Evolutionary conservation across 1,284 basidiomycete species (phyloP), one percentile per base, ranked within the genome.

Genomic region (Ganoderma boninense): DNA sequence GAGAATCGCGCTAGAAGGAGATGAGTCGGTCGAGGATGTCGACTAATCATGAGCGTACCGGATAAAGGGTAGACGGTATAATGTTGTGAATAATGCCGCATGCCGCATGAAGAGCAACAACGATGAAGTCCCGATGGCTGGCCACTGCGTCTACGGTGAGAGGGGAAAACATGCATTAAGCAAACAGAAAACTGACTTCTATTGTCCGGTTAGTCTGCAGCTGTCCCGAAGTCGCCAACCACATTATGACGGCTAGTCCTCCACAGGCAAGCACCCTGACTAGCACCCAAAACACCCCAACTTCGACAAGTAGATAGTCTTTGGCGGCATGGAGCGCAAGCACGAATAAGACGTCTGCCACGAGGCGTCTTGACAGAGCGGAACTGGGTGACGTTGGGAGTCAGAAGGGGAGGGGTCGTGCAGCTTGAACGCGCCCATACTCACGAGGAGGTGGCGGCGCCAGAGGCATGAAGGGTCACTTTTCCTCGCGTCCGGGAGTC

Each of bases 281-380:
- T 40, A 91, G 83, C 26, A 92, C 83, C 93, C 92, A 93, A 77
- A 93, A 91, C 7, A 91, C 87, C 14, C 90, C 90, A 26, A 90
- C 85, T 79, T 92, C 89, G 62, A 86, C 83, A 62, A 94, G 80
- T 3, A 93, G 79, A 82, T 87, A 89, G 74, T 90, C 90, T 80
- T 91, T 92, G 54, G 87, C 84, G 2, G 87, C 85, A 79, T 89
- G 86, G 56, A 92, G 80, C 11, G 89, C 84, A n/a, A 88, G 79
- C 40, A 90, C 90, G 67, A 91, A 88, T 63, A 91, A 80, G 42
- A 87, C 79, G 80, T 92, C 89, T 0, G 88, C 88, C 49, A 90
- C 75, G 64, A 90, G 74, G 59, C 92, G 84, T 72, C 84, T 86
- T 20, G 89, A 87, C 46, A 92, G 79, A 59, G 87, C 82, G 64